Percentiles rank a stretch among this genome's conserved stretches.
These are phyloP conservation scores for Apodospora peruviana DNA, from an alignment of 495 filamentous ascomycete species.

Conservation along the genomic window DNA sequence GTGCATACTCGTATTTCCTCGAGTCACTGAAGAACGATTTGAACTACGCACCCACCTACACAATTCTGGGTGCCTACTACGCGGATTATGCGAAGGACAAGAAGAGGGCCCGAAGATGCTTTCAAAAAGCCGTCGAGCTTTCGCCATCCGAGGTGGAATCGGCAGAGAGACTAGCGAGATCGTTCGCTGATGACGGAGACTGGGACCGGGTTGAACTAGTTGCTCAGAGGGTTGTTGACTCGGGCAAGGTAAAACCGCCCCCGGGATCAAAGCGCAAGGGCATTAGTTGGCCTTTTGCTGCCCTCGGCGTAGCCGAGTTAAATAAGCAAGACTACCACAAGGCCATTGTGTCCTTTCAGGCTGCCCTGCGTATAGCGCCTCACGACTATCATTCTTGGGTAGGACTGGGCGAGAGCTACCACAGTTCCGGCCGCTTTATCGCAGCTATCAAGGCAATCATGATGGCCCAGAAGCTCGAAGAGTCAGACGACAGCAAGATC, in stretches of 20 bases:
- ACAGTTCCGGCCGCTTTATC: constrained; percentile 86
- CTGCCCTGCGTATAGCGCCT: constrained; percentile 77
- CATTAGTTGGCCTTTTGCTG: constrained; percentile 94
- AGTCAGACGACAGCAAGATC: constrained; percentile 35
- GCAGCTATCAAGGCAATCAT: constrained; percentile 88
- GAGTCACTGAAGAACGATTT: constrained; percentile 79
- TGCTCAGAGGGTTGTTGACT: constrained; percentile 85
- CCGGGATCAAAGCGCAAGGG: constrained; percentile 88
- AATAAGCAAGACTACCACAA: constrained; percentile 88
- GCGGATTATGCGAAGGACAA: constrained; percentile 85
- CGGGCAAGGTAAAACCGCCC: constrained; percentile 79
- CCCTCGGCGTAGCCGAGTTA: constrained; percentile 90
- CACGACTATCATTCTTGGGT: constrained; percentile 92
- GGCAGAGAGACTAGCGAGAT: constrained; percentile 76
- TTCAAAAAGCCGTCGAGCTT: constrained; percentile 94
- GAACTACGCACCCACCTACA: constrained; percentile 89
- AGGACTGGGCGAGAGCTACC: constrained; percentile 91
- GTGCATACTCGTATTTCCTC: constrained; percentile 76
- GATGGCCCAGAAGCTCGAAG: constrained; percentile 67
- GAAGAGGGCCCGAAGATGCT: constrained; percentile 78
- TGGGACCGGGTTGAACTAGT: constrained; percentile 96
- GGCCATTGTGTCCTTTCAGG: constrained; percentile 85
- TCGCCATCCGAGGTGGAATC: constrained; percentile 82
- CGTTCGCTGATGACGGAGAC: constrained; percentile 82
- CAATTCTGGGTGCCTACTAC: constrained; percentile 91